Evolutionary conservation across 805 yeast genomes (phyloP), one percentile per base, ranked within the genome.

Genomic region (Candida berthetii): DNA sequence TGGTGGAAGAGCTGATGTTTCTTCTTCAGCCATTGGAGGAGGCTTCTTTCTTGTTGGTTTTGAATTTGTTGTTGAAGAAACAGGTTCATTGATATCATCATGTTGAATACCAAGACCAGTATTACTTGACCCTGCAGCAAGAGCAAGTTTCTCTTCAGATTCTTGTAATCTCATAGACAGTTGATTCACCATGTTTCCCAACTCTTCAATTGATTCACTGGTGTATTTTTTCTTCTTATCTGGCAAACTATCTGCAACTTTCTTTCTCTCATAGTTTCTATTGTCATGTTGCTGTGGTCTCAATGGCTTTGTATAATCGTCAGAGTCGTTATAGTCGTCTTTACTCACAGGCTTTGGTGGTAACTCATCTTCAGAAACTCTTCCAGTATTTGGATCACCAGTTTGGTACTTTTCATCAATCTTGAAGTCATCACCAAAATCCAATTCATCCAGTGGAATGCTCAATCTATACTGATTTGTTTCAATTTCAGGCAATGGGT

Each of bases 161-260:
- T 52, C 38, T 29, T 48, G 45, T 19, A 57, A 57, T 36, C 54
- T 54, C 1, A 65, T 48, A 14, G 54, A 39, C 42, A 55, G 40
- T n/a, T 62, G 50, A 37, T 65, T 68, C 19, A 66, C 65, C 65
- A 66, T 61, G 14, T 56, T 52, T 4, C 53, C 53, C 36, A 69
- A 40, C 31, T 57, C 64, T 24, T 62, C 64, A 20, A 62, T 52
- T 0, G 57, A 47, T 1, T 40, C 48, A 35, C 27, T 42, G 27
- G 1, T 20, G 35, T 13, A 31, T 40, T 39, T 4, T 31, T 35
- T 27, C 42, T 39, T 32, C 16, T 19, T 22, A 19, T 20, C 36
- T 8, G 35, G 36, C 9, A 38, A 13, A 17, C 22, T 22, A 5
- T 18, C 24, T 3, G 20, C 8, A 17, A 31, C 17, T 16, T 31